phyloP scores from a whole-genome alignment of 2,329 filamentous ascomycete species.

The Ophiostoma triangulosporum region DNA sequence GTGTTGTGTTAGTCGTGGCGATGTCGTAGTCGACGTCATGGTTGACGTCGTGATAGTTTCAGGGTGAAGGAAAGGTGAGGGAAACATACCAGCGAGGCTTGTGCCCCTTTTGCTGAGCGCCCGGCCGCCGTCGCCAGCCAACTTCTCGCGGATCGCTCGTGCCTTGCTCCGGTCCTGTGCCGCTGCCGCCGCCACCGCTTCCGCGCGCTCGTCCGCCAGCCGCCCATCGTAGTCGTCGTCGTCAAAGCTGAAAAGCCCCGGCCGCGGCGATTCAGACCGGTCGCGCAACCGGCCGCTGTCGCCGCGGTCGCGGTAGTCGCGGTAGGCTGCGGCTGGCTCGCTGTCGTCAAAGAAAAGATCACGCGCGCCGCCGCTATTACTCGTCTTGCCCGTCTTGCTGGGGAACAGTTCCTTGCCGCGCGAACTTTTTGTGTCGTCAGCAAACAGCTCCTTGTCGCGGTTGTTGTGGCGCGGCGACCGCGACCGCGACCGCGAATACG shows the following conservation, averaged over 20 bases:
- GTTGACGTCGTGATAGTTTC: not conserved
- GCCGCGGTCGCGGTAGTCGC: slow-evolving; percentile 21
- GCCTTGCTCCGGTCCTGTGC: slow-evolving; percentile 30
- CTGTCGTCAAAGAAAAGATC: not conserved
- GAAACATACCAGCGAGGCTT: slow-evolving; percentile 16
- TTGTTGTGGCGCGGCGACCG: slow-evolving; percentile 23
- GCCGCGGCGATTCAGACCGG: slow-evolving; percentile 38
- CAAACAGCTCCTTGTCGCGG: slow-evolving; percentile 51
- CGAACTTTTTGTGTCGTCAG: slow-evolving; percentile 19
- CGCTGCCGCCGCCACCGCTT: slow-evolving; percentile 12
- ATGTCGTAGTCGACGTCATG: too few species aligned
- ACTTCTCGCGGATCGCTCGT: slow-evolving; percentile 31
- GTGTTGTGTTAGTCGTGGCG: slow-evolving; percentile 11
- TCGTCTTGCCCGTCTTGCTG: slow-evolving; percentile 2
- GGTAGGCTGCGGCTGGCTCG: not conserved
- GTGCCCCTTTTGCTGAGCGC: too few species aligned
- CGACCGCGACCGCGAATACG: not conserved
- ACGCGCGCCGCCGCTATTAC: not conserved
- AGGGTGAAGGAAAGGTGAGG: too few species aligned
- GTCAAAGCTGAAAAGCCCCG: slow-evolving; percentile 25
- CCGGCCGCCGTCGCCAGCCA: slow-evolving; percentile 23
- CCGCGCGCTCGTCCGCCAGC: slow-evolving; percentile 14
- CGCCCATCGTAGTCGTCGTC: slow-evolving; percentile 18
- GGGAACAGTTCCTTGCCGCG: slow-evolving; percentile 10
- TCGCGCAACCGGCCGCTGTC: slow-evolving; percentile 23